phyloP scores from a whole-genome alignment of 345 rosid genomes.

The Brassica carinata region DNA sequence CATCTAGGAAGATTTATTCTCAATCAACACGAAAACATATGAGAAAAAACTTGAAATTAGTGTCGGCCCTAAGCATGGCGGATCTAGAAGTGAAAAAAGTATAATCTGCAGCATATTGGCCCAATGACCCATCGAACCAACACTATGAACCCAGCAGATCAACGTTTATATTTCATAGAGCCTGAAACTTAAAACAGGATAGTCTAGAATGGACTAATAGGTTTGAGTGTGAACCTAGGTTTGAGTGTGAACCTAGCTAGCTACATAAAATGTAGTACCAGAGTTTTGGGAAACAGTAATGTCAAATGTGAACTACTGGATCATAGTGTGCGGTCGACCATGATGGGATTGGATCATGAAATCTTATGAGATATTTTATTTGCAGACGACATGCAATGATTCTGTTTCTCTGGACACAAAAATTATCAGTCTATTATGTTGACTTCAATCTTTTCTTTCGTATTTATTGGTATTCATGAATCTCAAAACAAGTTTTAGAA shows the following conservation, averaged over 20 bases:
- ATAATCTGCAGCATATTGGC: not conserved
- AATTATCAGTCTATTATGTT: not conserved
- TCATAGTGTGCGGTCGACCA: conserved; percentile 15
- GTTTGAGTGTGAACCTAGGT: too few relatives aligned
- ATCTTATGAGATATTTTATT: conserved; percentile 7
- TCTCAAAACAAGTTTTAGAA: not conserved
- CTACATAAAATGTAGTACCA: not conserved
- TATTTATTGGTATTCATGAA: not conserved
- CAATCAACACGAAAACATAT: too few relatives aligned
- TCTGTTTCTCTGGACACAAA: conserved; percentile 4
- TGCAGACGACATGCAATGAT: conserved; percentile 20
- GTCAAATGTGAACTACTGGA: conserved; percentile 19
- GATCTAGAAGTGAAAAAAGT: not conserved
- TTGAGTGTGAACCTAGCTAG: not conserved
- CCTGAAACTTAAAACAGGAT: not conserved
- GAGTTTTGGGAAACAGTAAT: not conserved
- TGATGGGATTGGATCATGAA: conserved; percentile 16
- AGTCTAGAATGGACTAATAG: not conserved
- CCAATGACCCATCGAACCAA: not conserved
- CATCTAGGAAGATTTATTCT: too few relatives aligned
- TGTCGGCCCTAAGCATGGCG: too few relatives aligned
- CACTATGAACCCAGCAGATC: not conserved
- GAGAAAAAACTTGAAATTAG: too few relatives aligned
- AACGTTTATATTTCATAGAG: not conserved
- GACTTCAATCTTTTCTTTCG: not conserved